Evolutionary conservation across 2,329 filamentous ascomycete genomes (phyloP).

Genomic region (Colletotrichum sp.): DNA sequence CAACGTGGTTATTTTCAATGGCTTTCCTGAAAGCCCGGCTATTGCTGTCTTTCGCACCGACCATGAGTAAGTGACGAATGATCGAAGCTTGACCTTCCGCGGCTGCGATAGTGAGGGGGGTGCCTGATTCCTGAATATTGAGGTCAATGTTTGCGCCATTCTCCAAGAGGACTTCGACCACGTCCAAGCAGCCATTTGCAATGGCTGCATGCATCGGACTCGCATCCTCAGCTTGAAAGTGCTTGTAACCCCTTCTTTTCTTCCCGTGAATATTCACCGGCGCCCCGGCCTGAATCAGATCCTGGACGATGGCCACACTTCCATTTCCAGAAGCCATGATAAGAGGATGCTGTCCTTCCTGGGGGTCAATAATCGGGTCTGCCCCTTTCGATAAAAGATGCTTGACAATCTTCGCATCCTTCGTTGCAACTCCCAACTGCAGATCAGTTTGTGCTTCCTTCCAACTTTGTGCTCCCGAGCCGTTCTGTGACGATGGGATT

Average conservation of each 20-base stretch:
- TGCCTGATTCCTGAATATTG: background rate
- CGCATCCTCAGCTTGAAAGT: background rate
- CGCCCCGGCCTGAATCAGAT: background rate
- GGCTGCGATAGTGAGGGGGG: background rate
- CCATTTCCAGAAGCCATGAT: background rate
- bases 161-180: background rate
- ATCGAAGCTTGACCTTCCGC: background rate
- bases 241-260: too few relatives aligned
- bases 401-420: background rate
- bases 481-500: background rate
- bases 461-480: background rate
- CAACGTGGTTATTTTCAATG: background rate
- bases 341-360: background rate
- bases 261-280: background rate
- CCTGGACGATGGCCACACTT: background rate
- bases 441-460: background rate
- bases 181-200: background rate
- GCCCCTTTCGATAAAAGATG: background rate
- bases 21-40: background rate
- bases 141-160: background rate
- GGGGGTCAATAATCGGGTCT: background rate
- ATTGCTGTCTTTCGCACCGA: background rate
- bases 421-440: background rate
- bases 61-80: background rate
- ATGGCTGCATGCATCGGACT: background rate